phyloP scores from a whole-genome alignment of 2,329 filamentous ascomycete genomes.

The Penicillium palitans region DNA sequence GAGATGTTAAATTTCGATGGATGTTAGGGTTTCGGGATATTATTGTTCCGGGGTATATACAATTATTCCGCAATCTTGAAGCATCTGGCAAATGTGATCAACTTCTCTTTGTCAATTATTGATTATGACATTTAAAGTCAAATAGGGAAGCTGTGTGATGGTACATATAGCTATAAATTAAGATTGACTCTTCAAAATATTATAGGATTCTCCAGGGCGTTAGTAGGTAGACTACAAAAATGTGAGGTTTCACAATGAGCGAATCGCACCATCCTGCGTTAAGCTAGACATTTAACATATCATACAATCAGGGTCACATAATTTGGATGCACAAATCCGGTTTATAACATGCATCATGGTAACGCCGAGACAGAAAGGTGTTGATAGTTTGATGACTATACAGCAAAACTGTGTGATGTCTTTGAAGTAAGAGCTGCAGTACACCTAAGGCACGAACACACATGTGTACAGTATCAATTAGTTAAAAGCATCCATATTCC shows the following conservation, averaged over 20 bases:
- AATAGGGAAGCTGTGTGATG: background rate
- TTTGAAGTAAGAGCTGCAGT: background rate
- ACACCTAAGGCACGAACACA: too few relatives aligned
- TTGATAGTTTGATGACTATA: background rate
- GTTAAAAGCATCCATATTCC: background rate
- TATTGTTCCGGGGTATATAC: background rate
- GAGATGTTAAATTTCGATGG: background rate
- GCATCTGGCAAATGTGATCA: too few relatives aligned
- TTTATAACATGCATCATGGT: background rate
- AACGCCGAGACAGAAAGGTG: background rate
- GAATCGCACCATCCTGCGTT: background rate
- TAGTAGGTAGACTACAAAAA: background rate
- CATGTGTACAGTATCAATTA: background rate
- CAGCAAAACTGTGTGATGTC: too few relatives aligned
- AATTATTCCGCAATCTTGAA: background rate
- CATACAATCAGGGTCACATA: background rate
- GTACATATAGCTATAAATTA: background rate
- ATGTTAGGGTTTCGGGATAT: background rate
- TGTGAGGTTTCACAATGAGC: background rate
- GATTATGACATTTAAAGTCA: background rate
- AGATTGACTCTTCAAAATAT: background rate
- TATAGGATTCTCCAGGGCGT: background rate
- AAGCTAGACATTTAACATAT: too few relatives aligned
- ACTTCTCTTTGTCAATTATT: background rate
- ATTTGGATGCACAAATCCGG: too few relatives aligned